These are phyloP conservation scores for Colletotrichum sansevieriae DNA, from an alignment of 2,329 filamentous ascomycete genomes.

Conservation along the genomic window DNA sequence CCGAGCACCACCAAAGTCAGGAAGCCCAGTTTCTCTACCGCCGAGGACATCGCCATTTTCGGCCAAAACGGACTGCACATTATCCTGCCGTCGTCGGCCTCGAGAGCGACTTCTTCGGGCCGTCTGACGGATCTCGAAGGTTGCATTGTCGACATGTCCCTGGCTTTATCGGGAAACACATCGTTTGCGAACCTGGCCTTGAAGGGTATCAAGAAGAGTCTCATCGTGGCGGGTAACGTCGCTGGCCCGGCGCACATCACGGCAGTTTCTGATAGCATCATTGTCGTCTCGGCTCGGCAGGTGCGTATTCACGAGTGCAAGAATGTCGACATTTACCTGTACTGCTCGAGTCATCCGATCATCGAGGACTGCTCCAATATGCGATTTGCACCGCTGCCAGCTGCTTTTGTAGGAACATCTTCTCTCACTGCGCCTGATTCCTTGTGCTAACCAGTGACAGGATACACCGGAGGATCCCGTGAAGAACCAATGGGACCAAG, in stretches of 20 bases:
- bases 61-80: conserved; percentile 79
- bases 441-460: conserved; percentile 37
- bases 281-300: conserved; percentile 86
- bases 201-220: conserved; percentile 75
- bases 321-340: conserved; percentile 86
- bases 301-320: conserved; percentile 91
- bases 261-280: conserved; percentile 75
- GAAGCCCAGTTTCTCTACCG: conserved; percentile 73
- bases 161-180: conserved; percentile 66
- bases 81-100: conserved; percentile 78
- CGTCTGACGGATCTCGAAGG: conserved; percentile 76
- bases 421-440: no score
- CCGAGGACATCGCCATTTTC: conserved; percentile 73
- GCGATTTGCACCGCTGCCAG: conserved; percentile 82
- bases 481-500: conserved; percentile 85
- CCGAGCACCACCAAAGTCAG: conserved; percentile 59
- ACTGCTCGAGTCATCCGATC: conserved; percentile 86
- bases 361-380: conserved; percentile 89
- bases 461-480: conserved; percentile 47
- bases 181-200: conserved; percentile 79
- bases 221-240: conserved; percentile 84
- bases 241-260: conserved; percentile 88
- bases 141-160: conserved; percentile 86
- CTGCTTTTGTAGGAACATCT: conserved; percentile 71
- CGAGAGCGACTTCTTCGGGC: conserved; percentile 79